Evolutionary conservation across 371 early-diverging fungal species (phyloP).

Genomic region (Mucor indicus): DNA sequence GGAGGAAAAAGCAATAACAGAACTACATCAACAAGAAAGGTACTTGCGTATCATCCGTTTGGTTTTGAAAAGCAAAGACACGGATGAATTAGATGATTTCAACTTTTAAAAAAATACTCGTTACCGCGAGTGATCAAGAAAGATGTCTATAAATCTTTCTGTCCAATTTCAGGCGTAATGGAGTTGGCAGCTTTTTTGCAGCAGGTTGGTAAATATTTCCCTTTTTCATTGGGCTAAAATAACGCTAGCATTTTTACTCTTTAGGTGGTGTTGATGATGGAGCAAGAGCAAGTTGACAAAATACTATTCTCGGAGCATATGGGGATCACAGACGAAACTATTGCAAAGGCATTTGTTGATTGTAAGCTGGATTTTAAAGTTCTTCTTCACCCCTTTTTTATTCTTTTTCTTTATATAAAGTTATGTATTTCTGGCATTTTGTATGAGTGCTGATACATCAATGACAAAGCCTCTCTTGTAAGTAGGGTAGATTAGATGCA

Average conservation of each 20-base stretch:
- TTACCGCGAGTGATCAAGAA: conserved; percentile 11
- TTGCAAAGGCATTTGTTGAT: conserved; percentile 4
- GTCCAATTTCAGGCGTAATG: conserved; percentile 11
- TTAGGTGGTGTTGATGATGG: conserved; percentile 4
- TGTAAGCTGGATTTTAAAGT: conserved; percentile 5
- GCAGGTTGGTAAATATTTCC: conserved; percentile 1
- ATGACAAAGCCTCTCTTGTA: too few relatives aligned
- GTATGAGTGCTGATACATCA: too few relatives aligned
- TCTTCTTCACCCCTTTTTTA: not conserved
- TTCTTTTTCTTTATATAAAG: too few relatives aligned
- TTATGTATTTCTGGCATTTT: too few relatives aligned
- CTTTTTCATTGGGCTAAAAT: conserved; percentile 5
- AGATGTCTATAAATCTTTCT: conserved; percentile 12
- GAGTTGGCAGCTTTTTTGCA: conserved; percentile 6
- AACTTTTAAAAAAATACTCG: conserved; percentile 11
- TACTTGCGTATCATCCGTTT: conserved; percentile 12
- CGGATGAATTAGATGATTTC: conserved; percentile 14
- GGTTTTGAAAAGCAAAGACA: conserved; percentile 15
- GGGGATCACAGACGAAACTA: conserved; percentile 1
- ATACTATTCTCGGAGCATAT: conserved; percentile 2
- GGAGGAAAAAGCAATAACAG: too few relatives aligned
- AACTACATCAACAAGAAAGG: too few relatives aligned
- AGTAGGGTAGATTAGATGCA: too few relatives aligned
- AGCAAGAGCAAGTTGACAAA: conserved; percentile 9
- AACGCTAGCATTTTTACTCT: conserved; percentile 7